A percentile compares a stretch with the other conserved stretches of the same genome.
Conservation (phyloP, 164 flowering plant species). For the Echeveria elegans region DNA sequence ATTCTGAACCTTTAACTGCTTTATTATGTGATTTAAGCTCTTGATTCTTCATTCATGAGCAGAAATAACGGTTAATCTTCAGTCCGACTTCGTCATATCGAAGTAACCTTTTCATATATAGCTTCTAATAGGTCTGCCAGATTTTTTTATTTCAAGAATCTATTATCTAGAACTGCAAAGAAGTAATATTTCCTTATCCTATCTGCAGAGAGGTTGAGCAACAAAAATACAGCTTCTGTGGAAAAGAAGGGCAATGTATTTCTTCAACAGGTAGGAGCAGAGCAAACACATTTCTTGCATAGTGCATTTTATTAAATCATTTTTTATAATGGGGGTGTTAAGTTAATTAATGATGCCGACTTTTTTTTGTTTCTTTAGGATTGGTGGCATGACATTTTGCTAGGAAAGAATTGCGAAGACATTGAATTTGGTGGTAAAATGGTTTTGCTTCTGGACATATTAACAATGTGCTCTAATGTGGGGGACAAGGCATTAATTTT, state of each 20-base stretch:
- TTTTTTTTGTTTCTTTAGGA: constrained; percentile 34
- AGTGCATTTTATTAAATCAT: background rate
- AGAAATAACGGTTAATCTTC: background rate
- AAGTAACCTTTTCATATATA: too few species aligned
- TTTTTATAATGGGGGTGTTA: background rate
- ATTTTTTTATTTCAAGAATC: background rate
- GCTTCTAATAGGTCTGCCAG: too few species aligned
- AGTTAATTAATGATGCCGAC: background rate
- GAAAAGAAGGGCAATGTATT: constrained; percentile 43
- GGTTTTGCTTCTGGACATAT: constrained; percentile 82
- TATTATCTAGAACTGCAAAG: background rate
- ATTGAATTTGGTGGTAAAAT: constrained; percentile 86
- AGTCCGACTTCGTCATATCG: background rate
- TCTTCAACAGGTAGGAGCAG: constrained; percentile 49
- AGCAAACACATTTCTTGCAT: constrained; percentile 2
- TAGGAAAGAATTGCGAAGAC: constrained; percentile 46
- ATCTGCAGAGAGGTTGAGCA: constrained; percentile 45
- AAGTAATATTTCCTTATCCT: constrained; percentile 8
- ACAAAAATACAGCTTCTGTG: constrained; percentile 22
- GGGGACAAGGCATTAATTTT: constrained; percentile 91
- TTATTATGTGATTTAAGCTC: too few species aligned
- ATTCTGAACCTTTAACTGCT: background rate
- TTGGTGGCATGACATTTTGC: constrained; percentile 89
- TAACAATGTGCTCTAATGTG: constrained; percentile 57
- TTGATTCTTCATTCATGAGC: background rate